These are phyloP conservation scores for Apiospora arundinis DNA, from an alignment of 2,329 filamentous ascomycete genomes.

Conservation along the genomic window DNA sequence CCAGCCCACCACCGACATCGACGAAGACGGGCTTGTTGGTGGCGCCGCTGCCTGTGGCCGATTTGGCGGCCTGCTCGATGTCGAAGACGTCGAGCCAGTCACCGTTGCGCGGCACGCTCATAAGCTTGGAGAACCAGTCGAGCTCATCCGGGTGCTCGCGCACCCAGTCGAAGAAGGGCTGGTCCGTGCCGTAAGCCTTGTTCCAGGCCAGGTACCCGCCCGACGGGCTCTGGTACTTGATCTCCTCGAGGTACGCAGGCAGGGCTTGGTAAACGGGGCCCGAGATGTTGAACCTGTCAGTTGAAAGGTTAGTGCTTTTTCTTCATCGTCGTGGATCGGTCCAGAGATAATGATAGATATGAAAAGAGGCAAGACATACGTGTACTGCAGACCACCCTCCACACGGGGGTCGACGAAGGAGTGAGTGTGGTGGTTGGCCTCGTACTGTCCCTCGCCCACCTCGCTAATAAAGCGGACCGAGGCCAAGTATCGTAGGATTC, in stretches of 20 bases:
- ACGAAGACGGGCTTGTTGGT: slow-evolving; percentile 46
- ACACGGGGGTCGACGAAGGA: no score
- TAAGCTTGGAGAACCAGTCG: slow-evolving; percentile 9
- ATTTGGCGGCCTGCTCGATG: background rate
- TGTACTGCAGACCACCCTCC: no score
- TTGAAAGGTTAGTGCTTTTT: no score
- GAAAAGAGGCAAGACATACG: no score
- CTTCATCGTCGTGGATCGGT: no score
- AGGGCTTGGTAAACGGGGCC: background rate
- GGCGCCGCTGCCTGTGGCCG: no score
- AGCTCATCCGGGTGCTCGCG: background rate
- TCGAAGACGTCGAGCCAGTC: slow-evolving; percentile 10
- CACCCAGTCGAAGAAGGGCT: slow-evolving; percentile 13
- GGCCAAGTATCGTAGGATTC: no score
- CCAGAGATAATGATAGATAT: no score
- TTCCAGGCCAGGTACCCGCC: slow-evolving; percentile 9
- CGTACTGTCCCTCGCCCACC: no score
- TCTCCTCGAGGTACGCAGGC: background rate
- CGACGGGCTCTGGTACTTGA: slow-evolving; percentile 1
- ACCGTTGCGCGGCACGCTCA: slow-evolving; percentile 1
- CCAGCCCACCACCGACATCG: slow-evolving; percentile 65
- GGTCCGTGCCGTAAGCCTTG: background rate
- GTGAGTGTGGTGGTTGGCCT: no score
- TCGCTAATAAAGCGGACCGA: no score
- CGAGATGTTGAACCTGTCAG: no score